Base-by-base conservation (phyloP, 495 filamentous ascomycete genomes). In the Sordaria brevicollis region DNA sequence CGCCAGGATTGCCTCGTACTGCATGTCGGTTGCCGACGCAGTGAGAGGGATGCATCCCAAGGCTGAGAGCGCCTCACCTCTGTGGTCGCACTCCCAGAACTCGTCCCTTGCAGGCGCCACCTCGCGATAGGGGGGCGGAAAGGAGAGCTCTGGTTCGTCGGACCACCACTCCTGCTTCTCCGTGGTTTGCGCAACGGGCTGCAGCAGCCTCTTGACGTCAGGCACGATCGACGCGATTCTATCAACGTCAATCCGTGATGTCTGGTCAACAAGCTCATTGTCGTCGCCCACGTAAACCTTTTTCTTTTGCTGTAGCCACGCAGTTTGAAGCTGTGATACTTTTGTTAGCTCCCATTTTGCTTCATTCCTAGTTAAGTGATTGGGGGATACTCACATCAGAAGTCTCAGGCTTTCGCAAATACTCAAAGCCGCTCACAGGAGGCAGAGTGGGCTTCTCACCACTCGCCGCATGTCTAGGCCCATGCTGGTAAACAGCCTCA, bases 351-450 rank as follows among this genome's bases (percentile, higher is more conserved):
- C 3, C 17, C 4, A 4, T 11, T 15, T 6, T n/a, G 1, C 19
- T 35, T 43, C 41, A 35, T 66, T 21, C 21, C 11, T 19, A 11
- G 3, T 11, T 29, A 1, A 13, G 35, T 5, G 13, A 43, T n/a
- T 25, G 7, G 13, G 11, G 49, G 15, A 0, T 13, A 62, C 73
- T 70, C 31, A 75, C 75, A 21, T 75, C 71, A 31, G 62, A 70
- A 11, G 54, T 72, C 39, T 74, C 72, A 3, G 74, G 25, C 57
- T 72, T 74, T 31, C 76, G 67, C 49, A 77, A 38, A 66, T 68
- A 70, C 39, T 73, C 76, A 35, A 77, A 76, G 15, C 70, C 76
- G 41, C 76, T 76, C 35, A 74, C 35, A 21, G n/a, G 66, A 8
- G 71, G 35, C 68, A 70, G 43, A 4, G 49, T 62, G 21, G 10